Evolutionary conservation across 2,329 filamentous ascomycete genomes (phyloP).

Genomic region (Fusarium nodosum): DNA sequence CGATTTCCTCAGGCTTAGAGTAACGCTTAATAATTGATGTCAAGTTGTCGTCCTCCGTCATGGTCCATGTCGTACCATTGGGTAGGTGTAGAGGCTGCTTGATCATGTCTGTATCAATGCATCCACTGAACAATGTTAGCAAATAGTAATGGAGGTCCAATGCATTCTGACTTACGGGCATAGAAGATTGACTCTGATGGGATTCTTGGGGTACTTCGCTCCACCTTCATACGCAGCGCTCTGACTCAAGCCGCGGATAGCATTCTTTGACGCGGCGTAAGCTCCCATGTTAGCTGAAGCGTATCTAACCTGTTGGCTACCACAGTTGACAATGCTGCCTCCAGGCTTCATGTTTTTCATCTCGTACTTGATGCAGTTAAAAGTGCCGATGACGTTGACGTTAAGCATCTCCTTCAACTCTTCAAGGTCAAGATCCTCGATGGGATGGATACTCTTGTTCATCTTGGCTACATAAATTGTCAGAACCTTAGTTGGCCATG

Average conservation of each 20-base stretch:
- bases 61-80: slow-evolving; percentile 45
- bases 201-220: slow-evolving; percentile 46
- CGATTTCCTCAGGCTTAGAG: slow-evolving; percentile 50
- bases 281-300: slow-evolving; percentile 54
- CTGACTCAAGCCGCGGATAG: slow-evolving; percentile 48
- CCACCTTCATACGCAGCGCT: slow-evolving; percentile 50
- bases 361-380: slow-evolving; percentile 49
- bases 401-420: slow-evolving; percentile 46
- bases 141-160: fast-evolving
- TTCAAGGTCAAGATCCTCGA: slow-evolving; percentile 44
- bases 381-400: slow-evolving; percentile 48
- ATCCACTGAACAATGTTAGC: slow-evolving; percentile 34
- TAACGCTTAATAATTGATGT: slow-evolving; percentile 50
- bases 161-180: slow-evolving; percentile 35
- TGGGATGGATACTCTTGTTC: slow-evolving; percentile 47
- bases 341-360: slow-evolving; percentile 56
- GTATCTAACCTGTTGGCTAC: slow-evolving; percentile 59
- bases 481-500: background rate
- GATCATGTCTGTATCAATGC: slow-evolving; percentile 51
- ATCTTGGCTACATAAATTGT: slow-evolving; percentile 36
- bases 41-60: slow-evolving; percentile 45
- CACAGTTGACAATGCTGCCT: slow-evolving; percentile 64
- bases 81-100: slow-evolving; percentile 47
- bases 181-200: slow-evolving; percentile 44
- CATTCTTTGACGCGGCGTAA: slow-evolving; percentile 54